Evolutionary conservation across 345 rosid species (phyloP), one percentile per base, ranked within the genome.

Genomic region (Clausena lansium): DNA sequence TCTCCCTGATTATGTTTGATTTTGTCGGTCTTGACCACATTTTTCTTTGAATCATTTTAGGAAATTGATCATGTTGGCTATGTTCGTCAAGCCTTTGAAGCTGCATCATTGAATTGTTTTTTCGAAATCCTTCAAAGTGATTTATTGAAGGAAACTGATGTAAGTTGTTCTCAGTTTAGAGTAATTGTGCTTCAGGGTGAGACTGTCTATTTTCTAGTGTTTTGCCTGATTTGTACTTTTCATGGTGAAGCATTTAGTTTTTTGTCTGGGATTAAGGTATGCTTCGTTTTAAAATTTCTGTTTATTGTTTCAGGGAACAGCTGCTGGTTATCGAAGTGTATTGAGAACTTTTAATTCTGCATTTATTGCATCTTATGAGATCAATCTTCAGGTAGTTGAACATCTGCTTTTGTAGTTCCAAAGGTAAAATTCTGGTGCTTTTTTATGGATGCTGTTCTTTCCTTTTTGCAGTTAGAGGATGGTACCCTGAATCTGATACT

Each of bases 351-450:
- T 90, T 77, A 79, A 94, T 82, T 94, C 98, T 84, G 88, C 99
- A 67, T 96, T 96, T 80, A 87, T 96, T 87, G 99, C 99, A 14
- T 91, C 98, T 17, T 96, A 94, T 75, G 99, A 96, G 84, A 86
- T 96, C 77, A 96, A 84, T 83, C 81, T 87, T 83, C 97, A 94
- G 97, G 98, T 94, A 82, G 79, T 55, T 69, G 61, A 52, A 61
- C 47, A 58, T 62, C 50, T 60, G 65, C 72, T 41, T 71, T 80
- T 69, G 50, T 59, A 77, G 65, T 71, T 33, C 33, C 17, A 52
- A 36, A 71, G 62, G 50, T 30, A 68, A 69, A 72, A 25, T 11
- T 60, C 24, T 33, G 57, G 33, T 63, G 50, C 38, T 78, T 70
- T 78, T 63, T 30, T 76, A 60, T 71, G 35, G 50, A 70, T 70